phyloP scores from a whole-genome alignment of 73 alveolate species.

The Tetrahymena thermophila region DNA sequence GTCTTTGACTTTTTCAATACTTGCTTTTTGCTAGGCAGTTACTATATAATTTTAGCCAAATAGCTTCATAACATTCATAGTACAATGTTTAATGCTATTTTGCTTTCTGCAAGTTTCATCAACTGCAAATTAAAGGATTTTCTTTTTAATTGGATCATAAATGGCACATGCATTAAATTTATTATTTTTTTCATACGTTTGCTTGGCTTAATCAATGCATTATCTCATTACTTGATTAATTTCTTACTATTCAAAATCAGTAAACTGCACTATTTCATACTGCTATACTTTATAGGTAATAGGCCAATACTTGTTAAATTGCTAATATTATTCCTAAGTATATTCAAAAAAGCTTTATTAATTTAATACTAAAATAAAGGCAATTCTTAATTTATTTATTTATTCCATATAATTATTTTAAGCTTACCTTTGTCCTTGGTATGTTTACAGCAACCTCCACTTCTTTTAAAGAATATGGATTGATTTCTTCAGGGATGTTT shows the following conservation, averaged over 20 bases:
- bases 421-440: background rate
- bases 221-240: background rate
- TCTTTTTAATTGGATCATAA: background rate
- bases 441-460: background rate
- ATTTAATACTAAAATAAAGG: too few relatives aligned
- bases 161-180: background rate
- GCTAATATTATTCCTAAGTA: background rate
- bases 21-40: background rate
- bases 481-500: background rate
- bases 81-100: background rate
- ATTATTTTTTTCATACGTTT: background rate
- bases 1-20: background rate
- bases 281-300: background rate
- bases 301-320: background rate
- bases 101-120: background rate
- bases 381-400: too few relatives aligned
- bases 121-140: background rate
- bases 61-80: background rate
- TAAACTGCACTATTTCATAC: background rate
- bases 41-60: background rate
- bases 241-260: background rate
- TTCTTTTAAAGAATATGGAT: background rate
- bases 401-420: background rate
- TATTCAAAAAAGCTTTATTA: background rate
- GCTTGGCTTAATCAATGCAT: background rate